Conservation (phyloP, 495 filamentous ascomycete genomes). For the Aspergillus panamensis region DNA sequence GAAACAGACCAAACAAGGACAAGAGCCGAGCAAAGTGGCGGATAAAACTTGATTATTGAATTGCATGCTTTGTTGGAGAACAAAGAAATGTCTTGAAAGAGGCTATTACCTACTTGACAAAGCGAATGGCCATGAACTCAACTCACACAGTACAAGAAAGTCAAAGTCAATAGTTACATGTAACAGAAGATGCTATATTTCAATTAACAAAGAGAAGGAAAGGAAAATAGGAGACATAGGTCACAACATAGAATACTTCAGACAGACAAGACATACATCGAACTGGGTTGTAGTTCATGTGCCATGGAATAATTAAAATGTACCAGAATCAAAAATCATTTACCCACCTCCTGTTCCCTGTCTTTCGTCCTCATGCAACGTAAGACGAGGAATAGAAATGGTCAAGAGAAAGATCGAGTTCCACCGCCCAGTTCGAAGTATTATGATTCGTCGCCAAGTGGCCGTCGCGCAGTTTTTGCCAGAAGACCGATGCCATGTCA, state of each 20-base stretch:
- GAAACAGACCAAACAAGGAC: not conserved
- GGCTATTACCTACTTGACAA: not conserved
- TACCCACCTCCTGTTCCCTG: conserved; percentile 20
- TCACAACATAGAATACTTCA: conserved; percentile 9
- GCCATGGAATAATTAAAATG: conserved; percentile 23
- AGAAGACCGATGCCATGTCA: not conserved
- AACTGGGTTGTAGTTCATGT: conserved; percentile 16
- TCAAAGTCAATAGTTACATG: conserved; percentile 25
- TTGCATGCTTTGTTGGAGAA: not conserved
- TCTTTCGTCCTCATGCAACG: not conserved
- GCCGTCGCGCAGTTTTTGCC: conserved; percentile 7
- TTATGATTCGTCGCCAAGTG: conserved; percentile 10
- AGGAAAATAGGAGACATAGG: conserved; percentile 8
- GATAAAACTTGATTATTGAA: not conserved
- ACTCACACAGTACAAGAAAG: not conserved
- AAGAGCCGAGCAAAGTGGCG: not conserved
- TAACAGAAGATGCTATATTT: conserved; percentile 28
- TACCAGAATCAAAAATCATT: conserved; percentile 25
- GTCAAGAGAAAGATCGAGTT: conserved; percentile 2
- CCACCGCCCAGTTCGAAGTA: conserved; percentile 1
- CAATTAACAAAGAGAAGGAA: not conserved
- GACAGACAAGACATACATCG: conserved; percentile 8
- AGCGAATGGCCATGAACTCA: not conserved
- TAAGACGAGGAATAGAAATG: conserved; percentile 6
- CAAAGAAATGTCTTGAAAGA: not conserved